Conservation (phyloP, 345 rosid genomes). For the Noccaea bulbosa region DNA sequence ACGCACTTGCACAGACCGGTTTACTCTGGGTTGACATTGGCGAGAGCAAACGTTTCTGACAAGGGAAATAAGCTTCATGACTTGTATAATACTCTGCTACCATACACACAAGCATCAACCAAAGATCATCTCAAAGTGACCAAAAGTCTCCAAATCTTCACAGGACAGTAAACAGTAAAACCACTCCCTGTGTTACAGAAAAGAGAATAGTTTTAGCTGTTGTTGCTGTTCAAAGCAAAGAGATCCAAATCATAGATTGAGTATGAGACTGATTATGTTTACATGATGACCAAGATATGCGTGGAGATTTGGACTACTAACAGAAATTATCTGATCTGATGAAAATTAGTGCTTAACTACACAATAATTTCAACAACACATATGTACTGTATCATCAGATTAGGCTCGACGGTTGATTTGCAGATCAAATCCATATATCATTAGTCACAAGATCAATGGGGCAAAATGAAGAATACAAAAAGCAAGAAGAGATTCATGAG, state of each 20-base stretch:
- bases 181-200: constrained; percentile 27
- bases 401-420: constrained; percentile 3
- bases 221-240: neutral
- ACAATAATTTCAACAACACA: constrained; percentile 3
- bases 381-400: neutral
- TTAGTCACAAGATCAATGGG: neutral
- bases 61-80: constrained; percentile 46
- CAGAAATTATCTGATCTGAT: constrained; percentile 9
- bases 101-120: constrained; percentile 29
- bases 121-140: constrained; percentile 19
- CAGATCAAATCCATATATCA: constrained; percentile 2
- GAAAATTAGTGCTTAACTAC: neutral
- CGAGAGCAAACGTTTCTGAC: constrained; percentile 32
- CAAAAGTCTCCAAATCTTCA: constrained; percentile 3
- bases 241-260: neutral
- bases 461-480: neutral
- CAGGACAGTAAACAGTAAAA: neutral
- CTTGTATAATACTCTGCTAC: constrained; percentile 18
- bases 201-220: neutral
- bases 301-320: neutral
- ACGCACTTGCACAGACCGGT: constrained; percentile 40
- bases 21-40: constrained; percentile 12
- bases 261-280: neutral
- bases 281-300: neutral
- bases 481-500: constrained; percentile 20